phyloP scores from a whole-genome alignment of 2,329 filamentous ascomycete species.

The Penicillium frequentans region DNA sequence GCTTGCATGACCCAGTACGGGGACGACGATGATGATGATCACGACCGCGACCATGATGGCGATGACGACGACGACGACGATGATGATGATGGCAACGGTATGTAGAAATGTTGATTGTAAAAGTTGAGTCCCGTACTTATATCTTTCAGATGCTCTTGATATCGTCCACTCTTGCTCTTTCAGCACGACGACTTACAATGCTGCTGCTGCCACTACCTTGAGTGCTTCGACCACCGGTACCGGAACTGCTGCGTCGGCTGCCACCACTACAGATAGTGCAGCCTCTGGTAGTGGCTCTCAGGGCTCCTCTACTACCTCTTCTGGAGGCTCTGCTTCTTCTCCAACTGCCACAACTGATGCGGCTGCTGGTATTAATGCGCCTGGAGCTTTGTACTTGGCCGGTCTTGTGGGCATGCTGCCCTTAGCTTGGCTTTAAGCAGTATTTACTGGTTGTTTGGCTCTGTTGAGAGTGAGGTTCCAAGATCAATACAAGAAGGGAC shows the following conservation, averaged over 20 bases:
- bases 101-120: neutral
- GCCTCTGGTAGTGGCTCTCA: neutral
- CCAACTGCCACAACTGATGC: conserved; percentile 15
- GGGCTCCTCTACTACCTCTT: neutral
- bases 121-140: conserved; percentile 3
- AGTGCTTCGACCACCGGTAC: conserved; percentile 5
- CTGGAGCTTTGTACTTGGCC: conserved; percentile 18
- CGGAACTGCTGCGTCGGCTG: neutral
- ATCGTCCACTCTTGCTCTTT: conserved; percentile 30
- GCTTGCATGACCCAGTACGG: conserved; percentile 33
- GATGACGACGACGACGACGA: conserved; percentile 5
- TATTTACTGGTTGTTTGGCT: neutral
- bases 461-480: neutral
- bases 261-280: conserved; percentile 2
- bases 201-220: conserved; percentile 22
- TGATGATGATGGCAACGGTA: conserved; percentile 28
- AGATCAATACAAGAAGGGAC: neutral
- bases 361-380: conserved; percentile 10
- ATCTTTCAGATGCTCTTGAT: conserved; percentile 27
- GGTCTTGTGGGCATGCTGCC: conserved; percentile 25
- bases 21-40: conserved; percentile 9
- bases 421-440: conserved; percentile 27
- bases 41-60: conserved; percentile 13
- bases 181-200: conserved; percentile 27
- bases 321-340: conserved; percentile 2